Conservation (phyloP, 2,329 filamentous ascomycete genomes). For the Chrysoporthe austroafricana region DNA sequence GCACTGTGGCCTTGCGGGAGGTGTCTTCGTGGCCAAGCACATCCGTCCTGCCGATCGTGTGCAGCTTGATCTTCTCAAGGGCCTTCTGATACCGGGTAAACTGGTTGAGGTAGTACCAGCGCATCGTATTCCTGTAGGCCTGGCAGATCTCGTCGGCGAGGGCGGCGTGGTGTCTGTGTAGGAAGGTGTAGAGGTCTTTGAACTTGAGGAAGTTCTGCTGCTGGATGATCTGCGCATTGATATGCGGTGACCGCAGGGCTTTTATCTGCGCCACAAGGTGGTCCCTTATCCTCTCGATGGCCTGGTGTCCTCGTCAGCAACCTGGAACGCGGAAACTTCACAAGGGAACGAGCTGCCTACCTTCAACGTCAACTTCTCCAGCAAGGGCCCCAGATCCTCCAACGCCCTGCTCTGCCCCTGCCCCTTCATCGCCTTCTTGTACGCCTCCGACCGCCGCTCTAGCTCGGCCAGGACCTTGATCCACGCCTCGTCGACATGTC, state of each 20-base stretch:
- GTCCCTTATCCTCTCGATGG: conserved; percentile 91
- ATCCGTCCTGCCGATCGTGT: conserved; percentile 81
- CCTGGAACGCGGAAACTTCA: neutral
- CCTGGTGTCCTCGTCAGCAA: conserved; percentile 50
- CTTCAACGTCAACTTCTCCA: conserved; percentile 84
- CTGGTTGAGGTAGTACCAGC: conserved; percentile 95
- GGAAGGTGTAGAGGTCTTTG: conserved; percentile 85
- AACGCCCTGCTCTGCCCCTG: conserved; percentile 72
- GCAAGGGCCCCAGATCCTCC: conserved; percentile 80
- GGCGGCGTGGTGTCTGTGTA: conserved; percentile 79
- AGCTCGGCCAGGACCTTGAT: conserved; percentile 81
- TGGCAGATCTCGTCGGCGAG: conserved; percentile 88
- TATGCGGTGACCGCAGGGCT: conserved; percentile 88
- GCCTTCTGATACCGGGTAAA: conserved; percentile 87
- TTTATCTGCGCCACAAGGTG: conserved; percentile 95
- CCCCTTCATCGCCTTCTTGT: conserved; percentile 69
- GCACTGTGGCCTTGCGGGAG: conserved; percentile 64
- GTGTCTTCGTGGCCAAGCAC: conserved; percentile 79
- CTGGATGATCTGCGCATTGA: conserved; percentile 96
- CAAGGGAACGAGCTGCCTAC: conserved; percentile 43
- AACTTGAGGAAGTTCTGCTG: conserved; percentile 88
- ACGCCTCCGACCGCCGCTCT: conserved; percentile 73
- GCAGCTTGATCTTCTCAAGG: conserved; percentile 82
- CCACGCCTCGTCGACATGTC: conserved; percentile 88
- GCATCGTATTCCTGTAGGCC: conserved; percentile 97